Conservation (phyloP, 1,284 basidiomycete species). For the Irpex lacteus region DNA sequence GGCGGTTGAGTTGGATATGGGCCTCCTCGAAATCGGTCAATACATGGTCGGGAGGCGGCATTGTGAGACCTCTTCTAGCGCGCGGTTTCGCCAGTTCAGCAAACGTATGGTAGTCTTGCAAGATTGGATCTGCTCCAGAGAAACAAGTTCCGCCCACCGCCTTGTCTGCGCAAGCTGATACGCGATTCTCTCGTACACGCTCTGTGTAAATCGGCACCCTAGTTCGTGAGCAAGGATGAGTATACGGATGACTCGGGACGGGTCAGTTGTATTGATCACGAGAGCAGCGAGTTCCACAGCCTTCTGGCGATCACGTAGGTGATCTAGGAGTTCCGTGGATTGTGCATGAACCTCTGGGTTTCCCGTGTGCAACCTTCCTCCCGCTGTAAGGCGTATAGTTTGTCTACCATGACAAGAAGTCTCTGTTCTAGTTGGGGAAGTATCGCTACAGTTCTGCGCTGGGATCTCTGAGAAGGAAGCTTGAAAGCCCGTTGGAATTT, state of each 20-base stretch:
- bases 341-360: neutral
- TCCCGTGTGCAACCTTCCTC: constrained; percentile 3
- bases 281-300: constrained; percentile 42
- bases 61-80: constrained; percentile 49
- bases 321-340: constrained; percentile 21
- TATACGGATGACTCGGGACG: constrained; percentile 39
- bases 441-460: neutral
- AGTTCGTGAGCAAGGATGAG: constrained; percentile 46
- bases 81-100: constrained; percentile 66
- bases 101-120: constrained; percentile 50
- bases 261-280: constrained; percentile 39
- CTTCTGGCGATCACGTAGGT: constrained; percentile 35
- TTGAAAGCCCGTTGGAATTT: neutral
- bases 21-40: constrained; percentile 48
- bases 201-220: constrained; percentile 47
- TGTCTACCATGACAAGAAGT: constrained; percentile 13
- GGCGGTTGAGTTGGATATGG: constrained; percentile 45
- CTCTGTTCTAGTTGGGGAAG: constrained; percentile 7
- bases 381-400: constrained; percentile 3
- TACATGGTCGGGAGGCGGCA: constrained; percentile 39
- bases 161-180: constrained; percentile 42
- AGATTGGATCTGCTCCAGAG: constrained; percentile 43
- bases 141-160: constrained; percentile 49
- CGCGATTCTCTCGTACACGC: constrained; percentile 56
- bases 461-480: neutral